Percentiles rank a stretch among this genome's conserved stretches.
Conservation (phyloP, 495 filamentous ascomycete species). For the Eremomyces bilateralis region DNA sequence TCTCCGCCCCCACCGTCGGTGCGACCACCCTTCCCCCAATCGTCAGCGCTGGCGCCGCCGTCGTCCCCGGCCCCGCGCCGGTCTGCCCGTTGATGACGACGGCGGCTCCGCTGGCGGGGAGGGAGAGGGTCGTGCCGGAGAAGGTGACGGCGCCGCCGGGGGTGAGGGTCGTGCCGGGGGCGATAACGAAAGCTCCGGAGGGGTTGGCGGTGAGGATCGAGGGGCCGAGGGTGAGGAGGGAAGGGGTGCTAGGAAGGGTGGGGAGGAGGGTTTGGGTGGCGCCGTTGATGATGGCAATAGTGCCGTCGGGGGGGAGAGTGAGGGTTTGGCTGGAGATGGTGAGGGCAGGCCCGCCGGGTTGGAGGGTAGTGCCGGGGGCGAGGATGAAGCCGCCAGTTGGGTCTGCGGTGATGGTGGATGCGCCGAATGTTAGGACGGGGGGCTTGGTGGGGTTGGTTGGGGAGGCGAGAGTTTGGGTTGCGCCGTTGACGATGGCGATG, state of each 20-base stretch:
- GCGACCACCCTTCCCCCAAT: neutral
- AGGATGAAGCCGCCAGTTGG: conserved; percentile 9
- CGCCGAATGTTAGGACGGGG: conserved; percentile 7
- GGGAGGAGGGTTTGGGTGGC: neutral
- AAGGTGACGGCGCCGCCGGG: conserved; percentile 9
- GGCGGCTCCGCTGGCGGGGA: conserved; percentile 8
- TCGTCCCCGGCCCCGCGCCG: neutral
- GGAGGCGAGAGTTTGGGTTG: conserved; percentile 3
- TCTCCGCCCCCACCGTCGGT: neutral
- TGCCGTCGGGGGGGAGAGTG: neutral
- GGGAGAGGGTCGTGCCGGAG: conserved; percentile 7
- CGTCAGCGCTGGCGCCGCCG: neutral
- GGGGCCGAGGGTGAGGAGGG: neutral
- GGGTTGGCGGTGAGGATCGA: neutral
- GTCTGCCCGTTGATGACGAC: conserved; percentile 6
- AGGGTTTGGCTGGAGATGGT: neutral
- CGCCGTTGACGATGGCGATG: neutral
- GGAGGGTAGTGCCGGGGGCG: neutral
- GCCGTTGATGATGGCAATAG: conserved; percentile 1
- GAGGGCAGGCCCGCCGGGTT: neutral
- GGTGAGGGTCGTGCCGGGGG: conserved; percentile 7
- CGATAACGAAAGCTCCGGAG: conserved; percentile 1
- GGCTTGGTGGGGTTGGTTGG: conserved; percentile 4
- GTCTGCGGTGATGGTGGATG: conserved; percentile 8
- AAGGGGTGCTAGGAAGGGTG: neutral